Evolutionary conservation across 2,329 filamentous ascomycete species (phyloP).

Genomic region (Bipolaris oryzae): DNA sequence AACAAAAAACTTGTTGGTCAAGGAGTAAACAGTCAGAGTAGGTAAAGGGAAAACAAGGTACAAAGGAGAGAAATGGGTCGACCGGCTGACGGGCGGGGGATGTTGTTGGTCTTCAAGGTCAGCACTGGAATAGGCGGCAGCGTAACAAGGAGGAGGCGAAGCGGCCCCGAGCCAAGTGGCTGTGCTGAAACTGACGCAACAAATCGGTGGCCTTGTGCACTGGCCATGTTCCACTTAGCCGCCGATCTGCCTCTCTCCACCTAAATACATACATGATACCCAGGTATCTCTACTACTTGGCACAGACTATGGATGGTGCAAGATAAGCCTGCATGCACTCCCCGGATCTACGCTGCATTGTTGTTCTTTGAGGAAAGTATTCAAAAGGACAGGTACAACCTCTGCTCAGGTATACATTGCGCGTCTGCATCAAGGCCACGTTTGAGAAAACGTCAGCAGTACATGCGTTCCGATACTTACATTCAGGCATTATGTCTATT

Average conservation of each 20-base stretch:
- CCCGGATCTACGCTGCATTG: background rate
- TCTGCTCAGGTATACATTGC: background rate
- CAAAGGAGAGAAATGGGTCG: conserved; percentile 9
- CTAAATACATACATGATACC: too few species aligned
- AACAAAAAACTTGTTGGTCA: background rate
- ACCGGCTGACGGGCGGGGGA: conserved; percentile 3
- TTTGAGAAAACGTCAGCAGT: conserved; percentile 9
- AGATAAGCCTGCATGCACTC: background rate
- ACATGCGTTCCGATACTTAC: conserved; percentile 2
- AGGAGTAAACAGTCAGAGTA: background rate
- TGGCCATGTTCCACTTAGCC: conserved; percentile 17
- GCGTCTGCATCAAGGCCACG: background rate
- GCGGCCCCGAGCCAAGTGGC: conserved; percentile 12
- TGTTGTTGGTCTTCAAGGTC: conserved; percentile 15
- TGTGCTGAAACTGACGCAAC: conserved; percentile 21
- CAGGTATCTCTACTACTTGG: background rate
- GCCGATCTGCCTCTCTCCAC: conserved; percentile 21
- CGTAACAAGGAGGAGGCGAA: conserved; percentile 23
- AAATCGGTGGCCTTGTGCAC: conserved; percentile 21
- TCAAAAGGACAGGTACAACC: background rate
- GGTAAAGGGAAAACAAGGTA: conserved; percentile 5
- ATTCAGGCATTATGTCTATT: background rate
- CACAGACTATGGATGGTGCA: background rate
- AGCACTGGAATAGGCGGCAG: conserved; percentile 20
- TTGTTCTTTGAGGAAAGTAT: background rate